Conservation (phyloP, 306 rosid species). For the Fagus sylvatica region DNA sequence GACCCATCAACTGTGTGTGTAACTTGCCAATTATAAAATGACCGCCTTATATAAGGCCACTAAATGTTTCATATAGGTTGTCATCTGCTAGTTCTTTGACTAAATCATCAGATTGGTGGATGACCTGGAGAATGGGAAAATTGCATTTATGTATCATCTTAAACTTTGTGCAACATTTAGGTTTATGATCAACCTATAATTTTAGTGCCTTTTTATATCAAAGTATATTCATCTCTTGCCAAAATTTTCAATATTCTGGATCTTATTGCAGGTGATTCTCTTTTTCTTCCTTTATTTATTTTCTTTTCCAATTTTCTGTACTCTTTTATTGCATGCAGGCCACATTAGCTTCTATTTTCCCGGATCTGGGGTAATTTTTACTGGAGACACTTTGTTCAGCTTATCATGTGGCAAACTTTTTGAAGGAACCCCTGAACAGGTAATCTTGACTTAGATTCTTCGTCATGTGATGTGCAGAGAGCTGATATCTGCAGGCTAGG, state of each 20-base stretch:
- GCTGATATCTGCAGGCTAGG: background rate
- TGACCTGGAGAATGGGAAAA: too few relatives aligned
- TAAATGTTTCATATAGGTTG: too few relatives aligned
- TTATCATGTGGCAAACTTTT: constrained; percentile 92
- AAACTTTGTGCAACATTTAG: background rate
- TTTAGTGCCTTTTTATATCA: background rate
- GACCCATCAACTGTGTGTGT: too few relatives aligned
- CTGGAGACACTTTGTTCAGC: constrained; percentile 90
- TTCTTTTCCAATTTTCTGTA: constrained; percentile 2
- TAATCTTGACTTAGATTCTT: constrained; percentile 28
- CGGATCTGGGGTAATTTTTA: constrained; percentile 67
- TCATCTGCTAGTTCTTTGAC: too few relatives aligned
- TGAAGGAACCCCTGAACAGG: constrained; percentile 91
- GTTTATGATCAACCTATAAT: background rate
- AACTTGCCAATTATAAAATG: too few relatives aligned
- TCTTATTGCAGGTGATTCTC: background rate
- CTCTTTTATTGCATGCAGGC: constrained; percentile 46
- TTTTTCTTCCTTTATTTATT: background rate
- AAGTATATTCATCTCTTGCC: background rate
- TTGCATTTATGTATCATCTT: too few relatives aligned
- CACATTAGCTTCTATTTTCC: constrained; percentile 90
- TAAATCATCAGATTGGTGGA: too few relatives aligned
- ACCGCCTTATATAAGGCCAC: too few relatives aligned
- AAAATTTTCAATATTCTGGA: background rate
- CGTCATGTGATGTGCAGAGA: constrained; percentile 1